Evolutionary conservation across 176 grass and related monocot genomes (phyloP).

Genomic region (Dactylis glomerata): DNA sequence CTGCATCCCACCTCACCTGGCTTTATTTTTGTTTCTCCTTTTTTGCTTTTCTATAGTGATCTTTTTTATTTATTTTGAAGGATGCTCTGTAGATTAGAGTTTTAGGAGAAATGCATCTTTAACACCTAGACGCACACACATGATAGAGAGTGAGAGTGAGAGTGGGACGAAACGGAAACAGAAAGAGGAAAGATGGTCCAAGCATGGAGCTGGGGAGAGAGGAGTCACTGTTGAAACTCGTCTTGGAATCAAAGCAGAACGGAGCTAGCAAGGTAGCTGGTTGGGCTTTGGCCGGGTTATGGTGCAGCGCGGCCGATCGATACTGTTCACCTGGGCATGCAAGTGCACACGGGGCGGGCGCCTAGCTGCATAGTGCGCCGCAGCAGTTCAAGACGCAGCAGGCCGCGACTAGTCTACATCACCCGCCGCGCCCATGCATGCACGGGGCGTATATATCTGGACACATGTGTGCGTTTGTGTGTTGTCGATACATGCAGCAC

Average conservation of each 20-base stretch:
- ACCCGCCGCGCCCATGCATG: not conserved
- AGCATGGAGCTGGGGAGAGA: not conserved
- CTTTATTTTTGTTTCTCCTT: too few species aligned
- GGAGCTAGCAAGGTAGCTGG: not conserved
- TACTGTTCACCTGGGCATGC: too few species aligned
- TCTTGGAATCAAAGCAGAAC: not conserved
- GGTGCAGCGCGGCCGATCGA: too few species aligned
- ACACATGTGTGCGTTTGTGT: not conserved
- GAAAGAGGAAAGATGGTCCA: not conserved
- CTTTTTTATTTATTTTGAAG: too few species aligned
- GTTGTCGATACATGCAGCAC: not conserved
- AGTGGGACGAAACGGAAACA: not conserved
- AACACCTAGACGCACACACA: too few species aligned
- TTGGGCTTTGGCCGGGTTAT: not conserved
- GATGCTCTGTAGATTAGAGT: too few species aligned
- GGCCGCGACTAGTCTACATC: constrained; percentile 24
- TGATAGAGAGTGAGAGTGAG: too few species aligned
- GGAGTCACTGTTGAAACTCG: constrained; percentile 9
- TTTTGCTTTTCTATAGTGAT: too few species aligned
- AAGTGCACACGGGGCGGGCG: too few species aligned
- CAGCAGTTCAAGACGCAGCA: not conserved
- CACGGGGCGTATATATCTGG: not conserved
- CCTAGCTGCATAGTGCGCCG: constrained; percentile 2
- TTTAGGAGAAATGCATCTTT: too few species aligned
- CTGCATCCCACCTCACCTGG: not conserved